Percentiles rank a stretch among this genome's conserved stretches.
Evolutionary conservation across 2,329 filamentous ascomycete genomes (phyloP).

Genomic region (Claviceps sp.): DNA sequence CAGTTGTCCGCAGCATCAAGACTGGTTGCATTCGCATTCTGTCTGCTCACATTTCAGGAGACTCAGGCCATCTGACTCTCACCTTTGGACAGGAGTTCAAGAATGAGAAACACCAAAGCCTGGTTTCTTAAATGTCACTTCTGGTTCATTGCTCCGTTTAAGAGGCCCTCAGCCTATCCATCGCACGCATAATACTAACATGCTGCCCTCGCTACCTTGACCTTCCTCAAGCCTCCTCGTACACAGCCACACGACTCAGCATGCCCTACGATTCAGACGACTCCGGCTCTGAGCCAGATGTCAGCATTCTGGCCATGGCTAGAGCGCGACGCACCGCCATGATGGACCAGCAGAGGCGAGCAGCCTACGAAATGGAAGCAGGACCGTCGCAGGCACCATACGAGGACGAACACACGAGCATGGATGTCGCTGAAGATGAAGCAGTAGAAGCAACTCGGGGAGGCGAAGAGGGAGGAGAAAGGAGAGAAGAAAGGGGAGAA

Average conservation of each 20-base stretch:
- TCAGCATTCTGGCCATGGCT: conserved; percentile 23
- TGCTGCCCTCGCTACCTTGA: conserved; percentile 7
- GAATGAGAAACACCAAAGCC: not conserved
- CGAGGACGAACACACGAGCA: conserved; percentile 18
- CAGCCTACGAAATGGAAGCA: conserved; percentile 16
- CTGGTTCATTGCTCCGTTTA: not conserved
- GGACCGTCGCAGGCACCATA: conserved; percentile 18
- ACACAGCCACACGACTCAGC: conserved; percentile 20
- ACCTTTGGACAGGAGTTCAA: not conserved
- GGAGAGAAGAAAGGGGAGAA: conserved; percentile 10
- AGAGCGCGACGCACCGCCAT: conserved; percentile 13
- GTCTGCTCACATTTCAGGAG: not conserved
- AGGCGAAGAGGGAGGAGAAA: conserved; percentile 20
- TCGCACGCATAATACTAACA: not conserved
- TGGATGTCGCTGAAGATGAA: conserved; percentile 14
- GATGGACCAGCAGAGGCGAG: conserved; percentile 13
- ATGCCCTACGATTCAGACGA: conserved; percentile 24
- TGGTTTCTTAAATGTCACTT: not conserved
- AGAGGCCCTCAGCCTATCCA: not conserved
- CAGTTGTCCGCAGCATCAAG: not conserved
- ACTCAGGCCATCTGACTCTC: not conserved
- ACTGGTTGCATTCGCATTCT: not conserved
- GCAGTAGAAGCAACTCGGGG: conserved; percentile 17
- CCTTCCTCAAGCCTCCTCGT: conserved; percentile 14
- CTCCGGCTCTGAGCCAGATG: conserved; percentile 23